phyloP scores from a whole-genome alignment of 164 flowering plant species.

The Akebia trifoliata region DNA sequence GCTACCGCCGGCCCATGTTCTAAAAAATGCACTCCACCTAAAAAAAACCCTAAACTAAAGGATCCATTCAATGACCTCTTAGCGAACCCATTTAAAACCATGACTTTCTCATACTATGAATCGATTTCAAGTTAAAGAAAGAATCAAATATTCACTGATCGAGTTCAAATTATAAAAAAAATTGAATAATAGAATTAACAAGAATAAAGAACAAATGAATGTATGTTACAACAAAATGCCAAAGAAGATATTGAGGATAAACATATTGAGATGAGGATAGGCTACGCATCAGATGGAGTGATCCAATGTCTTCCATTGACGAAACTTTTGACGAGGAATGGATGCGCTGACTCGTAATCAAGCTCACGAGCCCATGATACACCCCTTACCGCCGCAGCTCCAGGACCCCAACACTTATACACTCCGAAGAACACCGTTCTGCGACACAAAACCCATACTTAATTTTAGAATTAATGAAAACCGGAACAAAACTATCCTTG shows the following conservation, averaged over 20 bases:
- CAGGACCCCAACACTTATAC: slow-evolving; percentile 91
- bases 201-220: background rate
- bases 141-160: too few species aligned
- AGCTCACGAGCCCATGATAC: slow-evolving; percentile 80
- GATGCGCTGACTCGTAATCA: slow-evolving; percentile 63
- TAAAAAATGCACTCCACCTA: too few species aligned
- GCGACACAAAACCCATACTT: slow-evolving; percentile 6
- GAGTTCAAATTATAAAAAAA: too few species aligned
- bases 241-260: too few species aligned
- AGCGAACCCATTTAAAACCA: too few species aligned
- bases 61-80: too few species aligned
- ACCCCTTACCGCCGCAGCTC: slow-evolving; percentile 54
- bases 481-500: background rate
- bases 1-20: too few species aligned
- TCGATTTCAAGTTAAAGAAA: too few species aligned
- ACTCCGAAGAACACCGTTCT: slow-evolving; percentile 83
- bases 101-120: too few species aligned
- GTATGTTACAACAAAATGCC: too few species aligned
- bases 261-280: background rate
- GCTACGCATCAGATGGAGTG: slow-evolving; percentile 53
- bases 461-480: background rate
- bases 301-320: slow-evolving; percentile 97
- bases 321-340: slow-evolving; percentile 76
- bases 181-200: too few species aligned
- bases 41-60: too few species aligned